phyloP scores from a whole-genome alignment of 441 rosid genomes.

The Macaranga tanarius region DNA sequence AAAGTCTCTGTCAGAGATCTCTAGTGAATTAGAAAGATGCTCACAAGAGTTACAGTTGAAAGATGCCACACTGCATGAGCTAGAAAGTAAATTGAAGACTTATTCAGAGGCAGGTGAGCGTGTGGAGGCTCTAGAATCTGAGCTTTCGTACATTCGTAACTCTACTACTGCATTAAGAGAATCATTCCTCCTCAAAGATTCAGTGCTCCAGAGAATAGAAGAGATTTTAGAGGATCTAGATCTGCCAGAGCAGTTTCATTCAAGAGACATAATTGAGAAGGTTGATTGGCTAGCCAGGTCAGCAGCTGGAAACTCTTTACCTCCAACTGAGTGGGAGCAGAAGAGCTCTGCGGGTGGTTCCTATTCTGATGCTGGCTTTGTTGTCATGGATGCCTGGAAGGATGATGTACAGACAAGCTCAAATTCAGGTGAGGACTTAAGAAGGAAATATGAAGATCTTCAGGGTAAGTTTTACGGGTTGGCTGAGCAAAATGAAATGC shows the following conservation, averaged over 20 bases:
- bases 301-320: conserved; percentile 56
- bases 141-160: conserved; percentile 98
- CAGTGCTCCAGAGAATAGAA: conserved; percentile 94
- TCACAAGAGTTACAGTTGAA: conserved; percentile 78
- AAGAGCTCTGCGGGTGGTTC: conserved; percentile 75
- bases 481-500: conserved; percentile 99
- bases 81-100: conserved; percentile 72
- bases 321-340: conserved; percentile 77
- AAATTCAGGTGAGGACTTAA: conserved; percentile 69
- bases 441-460: conserved; percentile 92
- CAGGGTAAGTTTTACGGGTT: conserved; percentile 89
- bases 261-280: conserved; percentile 87
- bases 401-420: conserved; percentile 69
- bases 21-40: conserved; percentile 80
- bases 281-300: conserved; percentile 98
- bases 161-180: conserved; percentile 98
- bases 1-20: conserved; percentile 72
- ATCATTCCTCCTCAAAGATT: conserved; percentile 98
- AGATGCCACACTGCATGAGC: conserved; percentile 70
- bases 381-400: conserved; percentile 73
- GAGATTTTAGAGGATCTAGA: conserved; percentile 96
- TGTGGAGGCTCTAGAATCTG: conserved; percentile 96
- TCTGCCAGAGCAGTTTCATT: conserved; percentile 91
- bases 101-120: conserved; percentile 96
- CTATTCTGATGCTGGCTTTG: conserved; percentile 65